Evolutionary conservation across 148 eudicot species (phyloP), one percentile per base, ranked within the genome.

Genomic region (Euryodendron excelsum): DNA sequence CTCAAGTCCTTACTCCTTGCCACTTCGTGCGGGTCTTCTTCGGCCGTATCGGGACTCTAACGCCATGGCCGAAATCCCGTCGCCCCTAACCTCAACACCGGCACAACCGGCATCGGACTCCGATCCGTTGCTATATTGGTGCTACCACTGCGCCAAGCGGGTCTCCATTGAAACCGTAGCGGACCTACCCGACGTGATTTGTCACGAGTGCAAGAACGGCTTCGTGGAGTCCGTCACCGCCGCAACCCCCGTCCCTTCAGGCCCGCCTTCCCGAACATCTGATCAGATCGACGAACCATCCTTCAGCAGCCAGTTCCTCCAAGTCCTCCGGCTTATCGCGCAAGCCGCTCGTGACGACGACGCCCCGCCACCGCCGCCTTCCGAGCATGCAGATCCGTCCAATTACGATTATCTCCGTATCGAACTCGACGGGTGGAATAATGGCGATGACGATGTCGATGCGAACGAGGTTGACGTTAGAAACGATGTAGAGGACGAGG

Each of bases 131-230:
- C 74, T 87, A 41, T 84, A 91, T 88, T 93, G 93, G 96, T 93
- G 98, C 80, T 84, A 91, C 90, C 87, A 88, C 83, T 91, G 98
- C 84, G 82, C 87, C 59, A 91, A 86, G 78, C 93, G 90, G 37
- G 98, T 93, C 72, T 66, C 90, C 5, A 71, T 91, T 77, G 88
- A 88, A 74, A 79, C 92, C 89, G 75, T 78, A 21, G 50, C 80
- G 3, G 87, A 81, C 73, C 89, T 81, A n/a, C 82, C 89, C 61
- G 90, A 89, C 73, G 78, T 91, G 72, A 66, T 90, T 55, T 94
- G 98, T 80, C 39, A 5, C 83, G 96, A 90, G 25, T 94, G 98
- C 81, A 88, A 87, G 55, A 85, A 82, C 84, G 98, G 98, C 7
- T 94, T 94, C 76, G 93, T 94, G 31, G 98, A 92, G 65, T 64